phyloP scores from a whole-genome alignment of 1,284 basidiomycete genomes.

The Ustilago cynodontis region DNA sequence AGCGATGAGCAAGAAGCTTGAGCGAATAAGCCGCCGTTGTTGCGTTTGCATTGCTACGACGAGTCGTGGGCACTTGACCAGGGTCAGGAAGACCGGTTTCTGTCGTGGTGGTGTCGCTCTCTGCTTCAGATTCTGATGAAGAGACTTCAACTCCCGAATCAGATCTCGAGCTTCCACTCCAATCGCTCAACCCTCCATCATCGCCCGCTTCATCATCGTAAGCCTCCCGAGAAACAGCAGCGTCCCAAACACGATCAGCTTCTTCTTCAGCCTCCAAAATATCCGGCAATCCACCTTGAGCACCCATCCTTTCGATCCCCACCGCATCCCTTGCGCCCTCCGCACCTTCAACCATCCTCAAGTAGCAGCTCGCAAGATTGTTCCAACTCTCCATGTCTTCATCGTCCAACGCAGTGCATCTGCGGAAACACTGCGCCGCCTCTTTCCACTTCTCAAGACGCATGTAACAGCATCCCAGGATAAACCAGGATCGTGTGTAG shows the following conservation, averaged over 20 bases:
- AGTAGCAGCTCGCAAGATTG: slow-evolving; percentile 94
- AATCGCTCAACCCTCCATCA: slow-evolving; percentile 33
- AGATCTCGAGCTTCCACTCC: slow-evolving; percentile 47
- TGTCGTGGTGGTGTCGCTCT: slow-evolving; percentile 36
- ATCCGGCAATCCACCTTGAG: slow-evolving; percentile 37
- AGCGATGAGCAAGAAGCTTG: slow-evolving; percentile 91
- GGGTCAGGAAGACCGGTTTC: slow-evolving; percentile 39
- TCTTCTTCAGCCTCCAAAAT: slow-evolving; percentile 52
- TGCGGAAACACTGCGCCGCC: slow-evolving; percentile 83
- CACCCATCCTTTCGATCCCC: slow-evolving; percentile 44
- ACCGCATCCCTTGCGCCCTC: slow-evolving; percentile 23
- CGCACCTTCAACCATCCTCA: slow-evolving; percentile 71
- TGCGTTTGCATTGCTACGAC: slow-evolving; percentile 8
- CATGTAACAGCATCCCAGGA: slow-evolving; percentile 90
- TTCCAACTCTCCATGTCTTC: slow-evolving; percentile 99
- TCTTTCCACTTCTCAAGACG: slow-evolving; percentile 80
- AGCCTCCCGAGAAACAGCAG: not conserved
- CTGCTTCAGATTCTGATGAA: slow-evolving; percentile 34
- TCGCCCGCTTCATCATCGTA: slow-evolving; percentile 25
- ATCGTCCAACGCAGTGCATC: slow-evolving; percentile 90
- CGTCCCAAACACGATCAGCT: slow-evolving; percentile 47
- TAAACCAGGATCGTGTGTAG: slow-evolving; percentile 89
- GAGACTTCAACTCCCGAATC: slow-evolving; percentile 53
- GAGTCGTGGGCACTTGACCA: not conserved
- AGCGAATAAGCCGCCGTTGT: slow-evolving; percentile 72